These are phyloP conservation scores for Aphanomyces euteiches DNA, from an alignment of 352 stramenopile genomes.

Conservation along the genomic window DNA sequence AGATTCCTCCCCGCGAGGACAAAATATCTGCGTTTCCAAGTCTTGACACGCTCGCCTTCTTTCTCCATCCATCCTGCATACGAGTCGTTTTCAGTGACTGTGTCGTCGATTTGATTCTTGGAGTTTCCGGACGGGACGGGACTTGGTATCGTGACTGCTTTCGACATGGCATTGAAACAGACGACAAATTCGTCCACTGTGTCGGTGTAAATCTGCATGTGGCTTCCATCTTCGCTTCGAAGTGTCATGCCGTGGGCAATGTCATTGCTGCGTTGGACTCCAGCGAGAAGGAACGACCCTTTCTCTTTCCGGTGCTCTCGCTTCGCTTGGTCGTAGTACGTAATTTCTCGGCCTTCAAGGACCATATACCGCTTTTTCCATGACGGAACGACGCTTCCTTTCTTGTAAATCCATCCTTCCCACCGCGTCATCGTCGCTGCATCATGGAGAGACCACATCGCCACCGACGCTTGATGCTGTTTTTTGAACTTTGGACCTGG, in stretches of 20 bases:
- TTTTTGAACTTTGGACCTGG: too few species aligned
- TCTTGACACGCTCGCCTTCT: slow-evolving; percentile 71
- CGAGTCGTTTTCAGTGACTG: slow-evolving; percentile 25
- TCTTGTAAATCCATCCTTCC: slow-evolving; percentile 57
- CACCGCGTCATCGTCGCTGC: not conserved
- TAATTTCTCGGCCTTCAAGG: slow-evolving; percentile 45
- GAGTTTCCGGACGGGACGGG: not conserved
- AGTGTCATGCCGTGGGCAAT: not conserved
- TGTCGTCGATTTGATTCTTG: not conserved
- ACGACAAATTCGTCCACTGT: slow-evolving; percentile 2
- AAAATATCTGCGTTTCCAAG: slow-evolving; percentile 73
- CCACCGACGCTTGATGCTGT: too few species aligned
- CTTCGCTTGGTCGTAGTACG: slow-evolving; percentile 48
- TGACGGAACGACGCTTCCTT: slow-evolving; percentile 42
- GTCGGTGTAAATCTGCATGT: not conserved
- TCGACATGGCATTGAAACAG: slow-evolving; percentile 17
- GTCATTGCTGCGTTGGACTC: not conserved
- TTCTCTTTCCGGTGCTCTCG: not conserved
- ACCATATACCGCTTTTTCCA: slow-evolving; percentile 75
- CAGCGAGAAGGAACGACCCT: not conserved
- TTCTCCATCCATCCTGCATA: slow-evolving; percentile 74
- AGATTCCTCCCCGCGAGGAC: slow-evolving; percentile 25
- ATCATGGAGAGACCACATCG: too few species aligned
- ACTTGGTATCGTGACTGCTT: slow-evolving; percentile 47
- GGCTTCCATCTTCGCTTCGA: not conserved